Evolutionary conservation across 352 stramenopile species (phyloP).

Genomic region (Phytophthora podocarpi): DNA sequence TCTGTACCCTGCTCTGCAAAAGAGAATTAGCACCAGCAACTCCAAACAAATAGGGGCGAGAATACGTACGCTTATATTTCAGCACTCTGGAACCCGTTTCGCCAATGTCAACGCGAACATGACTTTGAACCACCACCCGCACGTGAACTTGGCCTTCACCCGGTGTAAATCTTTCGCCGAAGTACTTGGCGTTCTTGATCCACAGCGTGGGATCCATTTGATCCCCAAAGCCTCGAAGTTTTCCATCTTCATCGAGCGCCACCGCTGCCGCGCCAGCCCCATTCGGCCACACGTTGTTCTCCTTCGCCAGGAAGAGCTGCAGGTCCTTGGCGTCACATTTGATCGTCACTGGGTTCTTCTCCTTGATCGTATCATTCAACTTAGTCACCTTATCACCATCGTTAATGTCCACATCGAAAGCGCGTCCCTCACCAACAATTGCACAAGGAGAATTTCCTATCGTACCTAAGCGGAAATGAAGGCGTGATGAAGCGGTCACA

Average conservation of each 20-base stretch:
- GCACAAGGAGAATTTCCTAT: too few species aligned
- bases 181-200: constrained; percentile 24
- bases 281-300: neutral
- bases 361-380: neutral
- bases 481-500: too few species aligned
- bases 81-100: constrained; percentile 6
- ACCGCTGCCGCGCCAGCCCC: neutral
- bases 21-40: too few species aligned
- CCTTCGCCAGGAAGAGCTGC: constrained; percentile 2
- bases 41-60: constrained; percentile 5
- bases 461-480: too few species aligned
- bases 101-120: too few species aligned
- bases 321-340: neutral
- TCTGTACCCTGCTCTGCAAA: too few species aligned
- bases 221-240: too few species aligned
- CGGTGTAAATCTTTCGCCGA: constrained; percentile 24
- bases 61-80: constrained; percentile 20
- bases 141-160: constrained; percentile 21
- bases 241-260: constrained; percentile 2
- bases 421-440: neutral
- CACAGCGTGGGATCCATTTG: constrained; percentile 8
- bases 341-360: neutral
- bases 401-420: neutral
- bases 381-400: neutral
- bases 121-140: constrained; percentile 19